Base-by-base conservation (phyloP, 2,329 filamentous ascomycete genomes). In the Ophiocordyceps camponoti-rufipedis region DNA sequence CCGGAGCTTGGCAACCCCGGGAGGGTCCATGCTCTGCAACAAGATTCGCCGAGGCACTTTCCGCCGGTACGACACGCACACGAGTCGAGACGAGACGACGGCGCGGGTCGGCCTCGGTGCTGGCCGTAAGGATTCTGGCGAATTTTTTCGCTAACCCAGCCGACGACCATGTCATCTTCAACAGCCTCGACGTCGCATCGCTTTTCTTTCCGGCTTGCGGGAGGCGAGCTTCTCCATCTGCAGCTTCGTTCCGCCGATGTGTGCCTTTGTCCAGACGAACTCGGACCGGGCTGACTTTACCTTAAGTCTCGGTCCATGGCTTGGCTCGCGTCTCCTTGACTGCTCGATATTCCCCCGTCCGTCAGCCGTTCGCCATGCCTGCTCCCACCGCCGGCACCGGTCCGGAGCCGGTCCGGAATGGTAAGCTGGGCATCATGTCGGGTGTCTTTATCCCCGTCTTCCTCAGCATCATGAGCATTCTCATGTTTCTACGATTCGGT, bases 401-500 rank as follows among this genome's bases (percentile, higher is more conserved):
- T 50, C 61, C 61, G 56, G 65, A 67, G 28, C 54, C 52, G 31
- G 59, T 50, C 47, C 67, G 63, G 53, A 62, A 60, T 49, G 56
- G 72, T 53, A 91, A 91, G 63, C 69, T 93, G 47, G 83, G 83
- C 35, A 80, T 78, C 9, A 77, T 86, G 52, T 84, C 79, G 4
- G 83, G 83, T 8, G 82, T 93, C 43, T 94, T 87, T 59, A 82
- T 94, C 14, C 86, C 86, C 1, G 86, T 86, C n/a, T 88, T 81
- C 49, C 68, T 93, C 52, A 94, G 91, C 60, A 86, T 94, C 40
- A 66, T 93, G 52, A 89, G 84, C 54, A 93, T 94, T 61, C 72
- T 94, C 49, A 93, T 94, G 85, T 94, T 94, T 63, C 69, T 94
- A 54, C 77, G 86, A 19, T 94, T 94, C 59, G 85, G 86, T 19